Evolutionary conservation across 805 yeast genomes (phyloP).

Genomic region (Sugiyamaella marilandica): DNA sequence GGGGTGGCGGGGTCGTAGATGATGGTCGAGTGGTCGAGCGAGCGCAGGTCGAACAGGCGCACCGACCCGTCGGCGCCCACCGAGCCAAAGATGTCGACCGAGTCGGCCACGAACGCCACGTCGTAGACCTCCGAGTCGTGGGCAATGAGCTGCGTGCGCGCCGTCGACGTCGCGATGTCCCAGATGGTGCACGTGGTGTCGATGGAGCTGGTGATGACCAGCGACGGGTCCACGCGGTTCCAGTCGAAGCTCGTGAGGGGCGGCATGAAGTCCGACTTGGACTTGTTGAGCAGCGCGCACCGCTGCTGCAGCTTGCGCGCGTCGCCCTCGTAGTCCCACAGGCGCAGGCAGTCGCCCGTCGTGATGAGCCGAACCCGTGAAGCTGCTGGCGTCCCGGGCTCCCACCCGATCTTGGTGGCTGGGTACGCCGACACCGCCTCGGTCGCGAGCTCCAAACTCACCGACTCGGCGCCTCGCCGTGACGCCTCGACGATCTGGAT

Average conservation of each 20-base stretch:
- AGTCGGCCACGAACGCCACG: constrained; percentile 73
- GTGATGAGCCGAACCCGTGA: constrained; percentile 51
- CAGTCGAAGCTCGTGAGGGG: constrained; percentile 95
- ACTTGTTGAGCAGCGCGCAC: constrained; percentile 38
- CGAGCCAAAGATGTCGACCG: constrained; percentile 76
- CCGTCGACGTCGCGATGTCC: constrained; percentile 69
- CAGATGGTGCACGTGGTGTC: constrained; percentile 97
- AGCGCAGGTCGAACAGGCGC: constrained; percentile 83
- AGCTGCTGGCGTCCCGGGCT: constrained; percentile 35
- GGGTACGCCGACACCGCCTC: constrained; percentile 62
- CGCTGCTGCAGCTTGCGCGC: constrained; percentile 37
- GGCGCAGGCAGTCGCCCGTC: constrained; percentile 64
- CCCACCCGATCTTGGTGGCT: constrained; percentile 71
- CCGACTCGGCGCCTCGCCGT: constrained; percentile 19
- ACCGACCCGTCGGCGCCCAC: constrained; percentile 96
- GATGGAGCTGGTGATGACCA: constrained; percentile 77
- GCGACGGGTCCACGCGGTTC: constrained; percentile 65
- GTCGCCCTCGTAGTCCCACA: constrained; percentile 49
- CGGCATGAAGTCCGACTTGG: constrained; percentile 51
- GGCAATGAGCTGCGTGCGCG: constrained; percentile 91
- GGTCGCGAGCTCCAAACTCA: constrained; percentile 43
- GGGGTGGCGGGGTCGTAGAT: constrained; percentile 61
- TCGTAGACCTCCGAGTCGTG: constrained; percentile 95
- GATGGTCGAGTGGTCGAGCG: constrained; percentile 90
- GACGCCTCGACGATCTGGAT: constrained; percentile 11